Evolutionary conservation across 2,329 filamentous ascomycete species (phyloP).

Genomic region (Diaporthe capsici): DNA sequence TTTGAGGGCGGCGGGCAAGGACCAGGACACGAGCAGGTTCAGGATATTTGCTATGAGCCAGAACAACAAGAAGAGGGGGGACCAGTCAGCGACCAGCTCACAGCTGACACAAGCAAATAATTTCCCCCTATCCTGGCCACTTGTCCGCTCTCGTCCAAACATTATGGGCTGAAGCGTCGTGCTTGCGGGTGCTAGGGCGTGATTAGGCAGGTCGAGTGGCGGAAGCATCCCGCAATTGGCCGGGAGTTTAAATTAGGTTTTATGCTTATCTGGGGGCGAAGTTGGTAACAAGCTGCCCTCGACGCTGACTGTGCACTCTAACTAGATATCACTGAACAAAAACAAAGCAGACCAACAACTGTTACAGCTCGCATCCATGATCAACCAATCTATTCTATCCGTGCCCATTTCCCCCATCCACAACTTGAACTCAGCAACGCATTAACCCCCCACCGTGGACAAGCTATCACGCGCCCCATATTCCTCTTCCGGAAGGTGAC

Average conservation of each 20-base stretch:
- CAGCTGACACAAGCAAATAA: not conserved
- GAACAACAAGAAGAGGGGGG: not conserved
- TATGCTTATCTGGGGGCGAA: constrained; percentile 32
- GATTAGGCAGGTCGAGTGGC: constrained; percentile 16
- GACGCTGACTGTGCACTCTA: not conserved
- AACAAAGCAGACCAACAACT: not conserved
- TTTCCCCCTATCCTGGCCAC: not conserved
- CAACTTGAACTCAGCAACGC: not conserved
- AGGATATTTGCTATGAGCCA: not conserved
- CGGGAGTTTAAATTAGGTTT: constrained; percentile 31
- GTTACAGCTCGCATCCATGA: not conserved
- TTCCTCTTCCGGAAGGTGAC: constrained; percentile 28
- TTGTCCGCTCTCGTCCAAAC: not conserved
- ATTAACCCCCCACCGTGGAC: not conserved
- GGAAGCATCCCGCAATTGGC: constrained; percentile 23
- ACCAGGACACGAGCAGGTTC: not conserved
- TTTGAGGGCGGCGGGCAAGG: not conserved
- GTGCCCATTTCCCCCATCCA: not conserved
- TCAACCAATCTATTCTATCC: not conserved
- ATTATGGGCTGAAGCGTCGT: not conserved
- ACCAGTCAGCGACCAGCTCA: not conserved
- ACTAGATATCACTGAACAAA: too few species aligned
- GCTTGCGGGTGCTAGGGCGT: not conserved
- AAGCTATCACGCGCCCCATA: not conserved
- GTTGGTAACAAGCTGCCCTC: not conserved